Base-by-base conservation (phyloP, 1,284 basidiomycete species). In the Ustilago curta region DNA sequence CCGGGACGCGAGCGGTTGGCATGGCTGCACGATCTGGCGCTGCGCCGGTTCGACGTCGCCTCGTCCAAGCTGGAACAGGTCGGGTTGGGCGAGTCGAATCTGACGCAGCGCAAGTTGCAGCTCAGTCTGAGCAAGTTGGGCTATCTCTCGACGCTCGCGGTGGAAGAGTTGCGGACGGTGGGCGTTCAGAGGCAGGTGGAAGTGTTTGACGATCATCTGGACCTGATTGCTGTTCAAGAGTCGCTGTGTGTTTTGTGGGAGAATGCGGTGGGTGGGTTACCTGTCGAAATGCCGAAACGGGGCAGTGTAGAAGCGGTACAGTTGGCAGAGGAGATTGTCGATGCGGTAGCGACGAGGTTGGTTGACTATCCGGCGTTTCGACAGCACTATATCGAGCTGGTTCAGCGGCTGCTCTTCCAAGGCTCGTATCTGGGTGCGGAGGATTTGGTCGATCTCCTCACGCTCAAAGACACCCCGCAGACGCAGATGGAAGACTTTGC, bases 111-210 rank as follows among this genome's bases (percentile, higher is more conserved):
- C 44, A 52, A 97, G 93, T 87, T 96, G 52, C 91, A 95, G 88
- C 89, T 96, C 59, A 95, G 94, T 80, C 90, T 99, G 31, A 92
- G 92, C 45, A 98, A 98, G 86, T 89, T 99, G 7, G 88, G 92
- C 0, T 90, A 93, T 63, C 88, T 97, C 8, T 92, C 93, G 8
- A 55, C 60, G 18, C 57, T 77, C 19, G 19, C 44, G 3, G 54
- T 70, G 39, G 49, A 70, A 14, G 76, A 78, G 8, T 48, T 79
- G 8, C 53, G 61, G 18, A 64, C 45, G 19, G 65, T 68, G 12
- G 63, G 61, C 0, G 54, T 67, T 29, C 84, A 86, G 57, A 76
- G 80, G 50, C 63, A 75, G 21, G 79, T 87, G 42, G 85, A 87
- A 58, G 64, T 78, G 2, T 83, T 88, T 51, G 88, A 88, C 72